phyloP scores from a whole-genome alignment of 768 basidiomycete genomes.

The Lactarius quietus region DNA sequence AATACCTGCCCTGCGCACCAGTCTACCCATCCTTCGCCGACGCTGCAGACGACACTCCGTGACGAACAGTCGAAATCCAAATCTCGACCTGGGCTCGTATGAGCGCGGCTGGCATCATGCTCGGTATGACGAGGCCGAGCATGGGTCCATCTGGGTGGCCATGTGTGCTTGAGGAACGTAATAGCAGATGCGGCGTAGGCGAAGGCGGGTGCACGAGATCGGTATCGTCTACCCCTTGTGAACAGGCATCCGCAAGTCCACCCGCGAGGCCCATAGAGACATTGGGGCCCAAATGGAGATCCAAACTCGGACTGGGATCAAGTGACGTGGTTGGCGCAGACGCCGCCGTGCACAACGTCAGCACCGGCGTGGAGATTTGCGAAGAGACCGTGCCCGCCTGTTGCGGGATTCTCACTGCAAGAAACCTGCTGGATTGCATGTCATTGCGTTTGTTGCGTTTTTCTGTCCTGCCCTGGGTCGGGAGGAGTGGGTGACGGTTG shows the following conservation, averaged over 20 bases:
- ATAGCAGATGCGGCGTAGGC: not conserved
- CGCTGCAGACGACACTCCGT: not conserved
- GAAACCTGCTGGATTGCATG: conserved; percentile 4
- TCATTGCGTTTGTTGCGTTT: not conserved
- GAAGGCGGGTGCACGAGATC: no score
- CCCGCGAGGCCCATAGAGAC: no score
- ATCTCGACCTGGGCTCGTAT: not conserved
- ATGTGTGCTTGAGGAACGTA: not conserved
- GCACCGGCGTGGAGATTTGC: not conserved
- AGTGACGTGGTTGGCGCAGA: not conserved
- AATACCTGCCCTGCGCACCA: not conserved
- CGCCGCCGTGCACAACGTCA: not conserved
- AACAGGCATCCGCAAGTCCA: no score
- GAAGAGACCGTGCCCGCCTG: no score
- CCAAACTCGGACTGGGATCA: no score
- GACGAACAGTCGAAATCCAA: not conserved
- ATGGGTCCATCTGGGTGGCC: conserved; percentile 15
- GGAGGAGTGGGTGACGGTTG: not conserved
- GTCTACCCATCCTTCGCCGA: not conserved
- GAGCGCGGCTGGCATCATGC: no score
- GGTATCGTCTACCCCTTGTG: no score
- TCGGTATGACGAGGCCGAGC: no score
- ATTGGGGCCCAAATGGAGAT: no score
- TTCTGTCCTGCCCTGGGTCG: not conserved
- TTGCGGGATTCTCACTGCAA: conserved; percentile 4